Base-by-base conservation (phyloP, 768 basidiomycete species). In the Floccularia luteovirens region DNA sequence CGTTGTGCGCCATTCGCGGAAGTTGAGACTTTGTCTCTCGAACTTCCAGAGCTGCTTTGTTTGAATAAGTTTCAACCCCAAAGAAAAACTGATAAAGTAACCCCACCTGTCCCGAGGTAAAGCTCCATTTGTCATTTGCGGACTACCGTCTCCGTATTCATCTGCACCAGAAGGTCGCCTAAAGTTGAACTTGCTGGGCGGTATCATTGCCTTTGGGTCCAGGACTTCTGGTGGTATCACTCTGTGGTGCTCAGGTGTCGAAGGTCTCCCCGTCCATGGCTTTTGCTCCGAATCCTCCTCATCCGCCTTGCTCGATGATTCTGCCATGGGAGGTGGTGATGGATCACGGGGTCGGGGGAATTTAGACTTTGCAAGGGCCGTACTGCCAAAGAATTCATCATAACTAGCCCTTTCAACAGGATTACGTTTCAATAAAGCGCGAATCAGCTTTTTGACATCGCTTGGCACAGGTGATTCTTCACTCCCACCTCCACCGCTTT, bases 391-490 rank as follows among this genome's bases (percentile, higher is more conserved):
- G 63, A 96, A 97, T 30, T 92, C 89, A 10, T 93, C 88, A 44
- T 93, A 99, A 41, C 73, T 81, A 17, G 90, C 83, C 2, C 94
- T 72, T 55, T 96, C 88, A 0, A 69, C 72, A 0, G 96, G 92
- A 28, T 81, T 77, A 21, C 89, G 79, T 59, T 84, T 90, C 36
- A 99, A 67, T 35, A 99, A 65, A n/a, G 66, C 57, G 13, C 90
- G 74, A 23, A 98, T 90, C 38, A 98, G 79, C 23, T 73, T 72
- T 63, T 99, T 98, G 58, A 99, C 72, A 52, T 96, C 94, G 5
- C 59, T 52, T 2, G 91, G 77, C 2, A 60, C 45, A 1, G 66
- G 64, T 5, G 66, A 60, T n/a, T 74, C 55, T 33, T 74, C 70
- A 34, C 73, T 75, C 5, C 70, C 72, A 1, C 69, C 69, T 0